Evolutionary conservation across 495 filamentous ascomycete genomes (phyloP).

Genomic region (Penicillium ucsense): DNA sequence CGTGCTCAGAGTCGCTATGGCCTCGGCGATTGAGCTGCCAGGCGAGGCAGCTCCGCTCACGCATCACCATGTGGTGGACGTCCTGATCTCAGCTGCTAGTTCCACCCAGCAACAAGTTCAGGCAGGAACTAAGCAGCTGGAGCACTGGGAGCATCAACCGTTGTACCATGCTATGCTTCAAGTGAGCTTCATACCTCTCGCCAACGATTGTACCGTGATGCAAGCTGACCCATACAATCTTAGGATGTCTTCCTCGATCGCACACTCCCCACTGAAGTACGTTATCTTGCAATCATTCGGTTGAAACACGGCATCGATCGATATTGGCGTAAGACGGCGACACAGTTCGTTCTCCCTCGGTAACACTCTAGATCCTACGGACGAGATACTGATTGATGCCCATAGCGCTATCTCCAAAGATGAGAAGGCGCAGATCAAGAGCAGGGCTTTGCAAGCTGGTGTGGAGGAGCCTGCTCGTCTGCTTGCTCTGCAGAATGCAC

Average conservation of each 20-base stretch:
- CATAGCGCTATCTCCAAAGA: constrained; percentile 58
- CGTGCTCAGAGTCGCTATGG: constrained; percentile 22
- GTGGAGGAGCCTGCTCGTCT: constrained; percentile 61
- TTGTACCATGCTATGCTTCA: constrained; percentile 76
- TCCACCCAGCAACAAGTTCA: constrained; percentile 64
- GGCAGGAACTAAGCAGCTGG: constrained; percentile 71
- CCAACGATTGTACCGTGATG: neutral
- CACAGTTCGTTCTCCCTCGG: constrained; percentile 35
- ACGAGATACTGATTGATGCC: constrained; percentile 9
- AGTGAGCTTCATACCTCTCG: constrained; percentile 24
- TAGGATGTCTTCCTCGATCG: constrained; percentile 74
- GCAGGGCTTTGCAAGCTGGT: constrained; percentile 58
- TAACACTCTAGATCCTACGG: neutral
- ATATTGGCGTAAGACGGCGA: constrained; percentile 73
- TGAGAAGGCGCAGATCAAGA: constrained; percentile 67
- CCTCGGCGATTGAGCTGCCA: constrained; percentile 41
- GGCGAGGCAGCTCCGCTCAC: constrained; percentile 55
- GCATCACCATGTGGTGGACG: constrained; percentile 59
- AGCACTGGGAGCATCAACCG: constrained; percentile 69
- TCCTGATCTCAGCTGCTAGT: constrained; percentile 63
- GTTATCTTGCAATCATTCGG: constrained; percentile 86
- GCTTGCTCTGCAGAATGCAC: constrained; percentile 75
- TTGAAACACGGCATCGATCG: constrained; percentile 93
- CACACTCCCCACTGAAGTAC: constrained; percentile 58
- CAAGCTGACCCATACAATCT: constrained; percentile 1